Percentiles rank a stretch among this genome's conserved stretches.
Conservation (phyloP, 495 filamentous ascomycete species). For the Astrocystis sublimbata region DNA sequence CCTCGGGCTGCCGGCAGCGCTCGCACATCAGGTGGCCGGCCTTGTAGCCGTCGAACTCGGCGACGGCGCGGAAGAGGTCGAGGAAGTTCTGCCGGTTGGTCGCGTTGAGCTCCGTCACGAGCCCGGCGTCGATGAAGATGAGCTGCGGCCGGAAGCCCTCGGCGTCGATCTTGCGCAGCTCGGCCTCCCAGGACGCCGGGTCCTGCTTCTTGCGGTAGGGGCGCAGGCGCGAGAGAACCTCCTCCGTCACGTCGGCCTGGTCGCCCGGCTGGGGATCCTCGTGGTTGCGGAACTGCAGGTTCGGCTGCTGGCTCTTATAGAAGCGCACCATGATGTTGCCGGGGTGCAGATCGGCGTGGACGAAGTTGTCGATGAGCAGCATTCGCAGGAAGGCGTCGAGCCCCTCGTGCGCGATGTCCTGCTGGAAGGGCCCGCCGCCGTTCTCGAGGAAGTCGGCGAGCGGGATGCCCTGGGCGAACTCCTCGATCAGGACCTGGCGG, state of each 20-base stretch:
- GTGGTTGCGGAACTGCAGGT: constrained; percentile 52
- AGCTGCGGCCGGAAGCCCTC: constrained; percentile 94
- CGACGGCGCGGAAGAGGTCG: constrained; percentile 92
- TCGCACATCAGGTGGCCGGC: constrained; percentile 96
- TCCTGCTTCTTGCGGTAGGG: constrained; percentile 65
- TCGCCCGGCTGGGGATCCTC: constrained; percentile 41
- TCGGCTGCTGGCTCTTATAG: constrained; percentile 76
- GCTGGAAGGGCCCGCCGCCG: constrained; percentile 89
- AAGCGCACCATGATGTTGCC: constrained; percentile 99
- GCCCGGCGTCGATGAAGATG: constrained; percentile 96
- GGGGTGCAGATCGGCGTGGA: constrained; percentile 97
- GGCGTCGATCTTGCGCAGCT: constrained; percentile 74
- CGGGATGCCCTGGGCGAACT: constrained; percentile 93
- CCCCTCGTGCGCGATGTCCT: constrained; percentile 93
- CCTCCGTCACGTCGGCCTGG: constrained; percentile 80
- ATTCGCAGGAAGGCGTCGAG: constrained; percentile 98
- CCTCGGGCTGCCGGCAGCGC: constrained; percentile 85
- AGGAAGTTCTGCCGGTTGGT: constrained; percentile 89
- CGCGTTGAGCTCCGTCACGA: constrained; percentile 90
- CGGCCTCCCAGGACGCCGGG: constrained; percentile 62
- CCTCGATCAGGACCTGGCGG: constrained; percentile 88
- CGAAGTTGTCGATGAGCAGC: constrained; percentile 96
- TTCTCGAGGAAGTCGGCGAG: constrained; percentile 85
- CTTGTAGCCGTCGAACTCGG: constrained; percentile 95
- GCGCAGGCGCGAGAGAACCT: constrained; percentile 75